Base-by-base conservation (phyloP, 1,284 basidiomycete species). In the Thecaphora thlaspeos region DNA sequence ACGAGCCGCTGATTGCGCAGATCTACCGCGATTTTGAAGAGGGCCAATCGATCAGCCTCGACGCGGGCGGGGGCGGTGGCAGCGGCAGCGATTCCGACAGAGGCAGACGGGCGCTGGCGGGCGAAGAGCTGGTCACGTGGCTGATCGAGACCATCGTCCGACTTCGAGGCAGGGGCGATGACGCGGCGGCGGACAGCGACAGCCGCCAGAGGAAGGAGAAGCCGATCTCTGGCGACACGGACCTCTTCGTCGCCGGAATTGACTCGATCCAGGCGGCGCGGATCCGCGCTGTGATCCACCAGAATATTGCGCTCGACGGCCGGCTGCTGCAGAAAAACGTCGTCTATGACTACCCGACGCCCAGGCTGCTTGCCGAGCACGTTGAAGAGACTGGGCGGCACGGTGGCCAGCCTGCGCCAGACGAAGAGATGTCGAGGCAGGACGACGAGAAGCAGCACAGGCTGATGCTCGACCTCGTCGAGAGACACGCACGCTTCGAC, bases 391-490 rank as follows among this genome's bases (percentile, higher is more conserved):
- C 60, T 3, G 60, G 70, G 30, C 28, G 32, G 19, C 44, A 40
- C 19, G 11, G n/a, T 1, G 41, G 42, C 14, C 21, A 23, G 51
- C 40, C 26, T 46, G 51, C 36, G 47, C 14, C 48, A 58, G 44
- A 8, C 55, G n/a, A 23, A 44, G n/a, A n/a, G n/a, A n/a, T 28
- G 26, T 11, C 26, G 7, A 28, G 26, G 26, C 26, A 11, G 11
- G 11, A 28, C 26, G 26, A 17, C 22, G 40, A 18, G 12, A 41
- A 10, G 22, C 40, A 28, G 21, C 40, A 23, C 18, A 5, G 26
- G n/a, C 60, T 73, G 22, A 79, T 80, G 78, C 37, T 38, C 4
- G 48, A 68, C 10, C 51, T 79, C 8, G 74, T 71, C 9, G 53
- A 63, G 4, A 75, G 69, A 49, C 79, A 79, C 42, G 60, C 73